phyloP scores from a whole-genome alignment of 495 filamentous ascomycete genomes.

The Recurvomyces mirabilis region DNA sequence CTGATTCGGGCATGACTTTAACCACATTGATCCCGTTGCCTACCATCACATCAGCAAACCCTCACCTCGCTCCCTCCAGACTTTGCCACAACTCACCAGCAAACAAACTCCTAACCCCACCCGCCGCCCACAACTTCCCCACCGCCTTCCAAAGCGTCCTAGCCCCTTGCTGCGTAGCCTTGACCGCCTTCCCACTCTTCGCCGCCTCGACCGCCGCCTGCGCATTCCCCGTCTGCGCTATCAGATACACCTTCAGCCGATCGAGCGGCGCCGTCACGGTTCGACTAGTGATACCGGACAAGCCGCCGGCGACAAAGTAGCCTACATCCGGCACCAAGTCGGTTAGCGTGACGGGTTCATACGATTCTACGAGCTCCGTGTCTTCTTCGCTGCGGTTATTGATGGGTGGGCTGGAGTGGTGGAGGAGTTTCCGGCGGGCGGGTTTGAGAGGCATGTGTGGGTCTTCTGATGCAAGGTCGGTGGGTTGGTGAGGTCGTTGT shows the following conservation, averaged over 20 bases:
- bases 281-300: slow-evolving; percentile 58
- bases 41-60: slow-evolving; percentile 36
- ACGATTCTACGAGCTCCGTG: too few relatives aligned
- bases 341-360: slow-evolving; percentile 49
- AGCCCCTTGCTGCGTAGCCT: slow-evolving; percentile 53
- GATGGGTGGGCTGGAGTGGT: too few relatives aligned
- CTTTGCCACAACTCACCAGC: slow-evolving; percentile 52
- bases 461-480: slow-evolving; percentile 6
- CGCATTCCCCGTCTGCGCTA: slow-evolving; percentile 67
- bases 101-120: slow-evolving; percentile 87
- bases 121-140: slow-evolving; percentile 67
- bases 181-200: slow-evolving; percentile 57
- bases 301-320: slow-evolving; percentile 89
- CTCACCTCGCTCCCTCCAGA: not conserved
- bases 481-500: slow-evolving; percentile 22
- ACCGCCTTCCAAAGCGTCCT: slow-evolving; percentile 60
- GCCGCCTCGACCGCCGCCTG: slow-evolving; percentile 51
- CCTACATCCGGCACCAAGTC: slow-evolving; percentile 63
- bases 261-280: slow-evolving; percentile 93
- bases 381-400: slow-evolving; percentile 1
- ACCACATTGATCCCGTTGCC: slow-evolving; percentile 94
- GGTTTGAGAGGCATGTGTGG: slow-evolving; percentile 18
- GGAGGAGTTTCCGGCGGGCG: slow-evolving; percentile 18
- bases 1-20: slow-evolving; percentile 97
- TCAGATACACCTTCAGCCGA: slow-evolving; percentile 92